Conservation (phyloP, 108 stramenopile species). For the Conticribra guillardii region DNA sequence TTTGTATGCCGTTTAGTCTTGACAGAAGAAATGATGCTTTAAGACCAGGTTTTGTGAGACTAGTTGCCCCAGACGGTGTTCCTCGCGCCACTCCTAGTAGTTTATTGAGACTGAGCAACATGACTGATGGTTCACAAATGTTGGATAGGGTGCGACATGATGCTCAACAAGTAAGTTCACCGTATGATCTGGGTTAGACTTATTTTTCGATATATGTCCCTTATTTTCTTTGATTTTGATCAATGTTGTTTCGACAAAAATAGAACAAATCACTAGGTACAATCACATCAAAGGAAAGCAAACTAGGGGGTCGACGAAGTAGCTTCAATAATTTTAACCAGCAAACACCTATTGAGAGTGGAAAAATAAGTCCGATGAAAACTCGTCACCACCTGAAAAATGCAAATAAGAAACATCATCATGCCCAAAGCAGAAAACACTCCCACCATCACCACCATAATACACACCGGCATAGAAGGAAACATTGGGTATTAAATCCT, state of each 20-base stretch:
- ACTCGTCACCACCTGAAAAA: not conserved
- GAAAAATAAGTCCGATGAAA: not conserved
- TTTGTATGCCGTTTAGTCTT: conserved; percentile 32
- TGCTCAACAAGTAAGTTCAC: not conserved
- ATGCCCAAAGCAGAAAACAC: not conserved
- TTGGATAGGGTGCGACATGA: no score
- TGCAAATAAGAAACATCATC: conserved; percentile 5
- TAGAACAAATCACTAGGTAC: not conserved
- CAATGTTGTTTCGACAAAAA: not conserved
- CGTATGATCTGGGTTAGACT: no score
- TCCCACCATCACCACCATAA: conserved; percentile 32
- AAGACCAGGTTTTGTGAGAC: conserved; percentile 22
- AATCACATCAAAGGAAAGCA: not conserved
- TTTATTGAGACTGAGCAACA: conserved; percentile 7
- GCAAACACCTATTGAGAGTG: not conserved
- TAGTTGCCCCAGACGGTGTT: conserved; percentile 19
- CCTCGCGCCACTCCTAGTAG: conserved; percentile 9
- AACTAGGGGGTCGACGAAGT: conserved; percentile 6
- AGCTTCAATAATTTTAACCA: conserved; percentile 5
- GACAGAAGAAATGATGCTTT: conserved; percentile 27
- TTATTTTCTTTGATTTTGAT: not conserved
- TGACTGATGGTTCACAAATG: no score
- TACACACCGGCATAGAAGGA: conserved; percentile 41
- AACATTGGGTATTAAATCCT: conserved; percentile 86
- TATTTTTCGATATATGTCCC: not conserved